Evolutionary conservation across 148 eudicot genomes (phyloP).

Genomic region (Mesembryanthemum crystallinum): DNA sequence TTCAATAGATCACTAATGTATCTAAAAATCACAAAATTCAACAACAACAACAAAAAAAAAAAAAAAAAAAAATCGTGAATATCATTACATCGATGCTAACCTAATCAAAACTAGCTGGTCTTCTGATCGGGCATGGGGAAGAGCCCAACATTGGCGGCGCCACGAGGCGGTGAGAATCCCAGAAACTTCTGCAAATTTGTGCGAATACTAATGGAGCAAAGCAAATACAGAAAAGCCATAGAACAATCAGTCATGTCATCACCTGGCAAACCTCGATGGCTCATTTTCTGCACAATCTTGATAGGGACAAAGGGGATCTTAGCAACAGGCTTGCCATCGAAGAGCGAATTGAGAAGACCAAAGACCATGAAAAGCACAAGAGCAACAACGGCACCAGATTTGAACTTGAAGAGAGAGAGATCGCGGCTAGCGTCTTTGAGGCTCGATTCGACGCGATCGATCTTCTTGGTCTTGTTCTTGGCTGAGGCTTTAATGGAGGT

Average conservation of each 20-base stretch:
- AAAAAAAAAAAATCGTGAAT: not conserved
- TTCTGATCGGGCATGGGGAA: slow-evolving; percentile 97
- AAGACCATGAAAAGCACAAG: slow-evolving; percentile 78
- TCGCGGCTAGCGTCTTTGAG: slow-evolving; percentile 89
- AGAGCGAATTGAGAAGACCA: slow-evolving; percentile 68
- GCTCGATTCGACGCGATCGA: slow-evolving; percentile 82
- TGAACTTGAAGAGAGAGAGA: slow-evolving; percentile 86
- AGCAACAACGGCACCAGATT: slow-evolving; percentile 92
- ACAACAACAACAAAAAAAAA: too few species aligned
- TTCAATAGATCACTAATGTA: not conserved
- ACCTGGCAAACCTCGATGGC: slow-evolving; percentile 73
- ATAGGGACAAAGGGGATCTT: slow-evolving; percentile 84
- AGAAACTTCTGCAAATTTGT: slow-evolving; percentile 95
- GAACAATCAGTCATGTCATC: slow-evolving; percentile 96
- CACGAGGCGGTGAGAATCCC: slow-evolving; percentile 93
- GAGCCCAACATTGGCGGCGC: slow-evolving; percentile 61
- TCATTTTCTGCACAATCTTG: slow-evolving; percentile 88
- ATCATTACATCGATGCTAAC: not conserved
- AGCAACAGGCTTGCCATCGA: slow-evolving; percentile 82
- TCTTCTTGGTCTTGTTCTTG: slow-evolving; percentile 61
- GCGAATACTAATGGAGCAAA: slow-evolving; percentile 89
- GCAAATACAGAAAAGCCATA: slow-evolving; percentile 89
- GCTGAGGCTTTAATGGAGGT: slow-evolving; percentile 19
- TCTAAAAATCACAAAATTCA: not conserved
- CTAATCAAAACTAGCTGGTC: slow-evolving; percentile 40